Evolutionary conservation across 2,329 filamentous ascomycete genomes (phyloP).

Genomic region (Purpureocillium lavendulum): DNA sequence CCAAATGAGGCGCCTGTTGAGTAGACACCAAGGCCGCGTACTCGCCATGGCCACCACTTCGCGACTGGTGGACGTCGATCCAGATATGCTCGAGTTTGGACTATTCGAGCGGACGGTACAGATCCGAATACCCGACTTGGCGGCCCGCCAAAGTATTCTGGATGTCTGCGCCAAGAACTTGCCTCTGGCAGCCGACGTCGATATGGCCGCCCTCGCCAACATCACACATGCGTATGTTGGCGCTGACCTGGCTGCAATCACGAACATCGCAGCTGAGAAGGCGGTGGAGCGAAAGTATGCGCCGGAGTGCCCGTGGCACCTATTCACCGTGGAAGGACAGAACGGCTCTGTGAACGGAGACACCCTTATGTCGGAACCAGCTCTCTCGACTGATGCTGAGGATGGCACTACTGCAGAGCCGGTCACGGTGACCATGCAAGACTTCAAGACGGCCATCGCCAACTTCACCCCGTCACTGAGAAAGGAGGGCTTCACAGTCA

Average conservation of each 20-base stretch:
- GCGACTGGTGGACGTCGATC: slow-evolving; percentile 76
- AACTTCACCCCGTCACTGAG: slow-evolving; percentile 55
- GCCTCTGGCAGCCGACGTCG: slow-evolving; percentile 57
- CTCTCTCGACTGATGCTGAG: too few relatives aligned
- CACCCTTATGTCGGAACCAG: too few relatives aligned
- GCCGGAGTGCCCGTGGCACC: slow-evolving; percentile 15
- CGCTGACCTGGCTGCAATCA: slow-evolving; percentile 69
- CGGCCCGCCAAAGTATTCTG: slow-evolving; percentile 70
- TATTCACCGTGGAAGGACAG: too few relatives aligned
- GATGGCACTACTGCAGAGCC: too few relatives aligned
- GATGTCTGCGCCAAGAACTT: slow-evolving; percentile 61
- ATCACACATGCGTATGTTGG: slow-evolving; percentile 89
- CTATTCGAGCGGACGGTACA: slow-evolving; percentile 80
- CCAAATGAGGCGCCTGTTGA: slow-evolving; percentile 74
- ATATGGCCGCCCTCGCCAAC: slow-evolving; percentile 68
- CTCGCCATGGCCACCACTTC: slow-evolving; percentile 91
- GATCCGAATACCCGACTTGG: slow-evolving; percentile 76
- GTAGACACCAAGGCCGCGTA: slow-evolving; percentile 65
- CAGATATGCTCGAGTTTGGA: slow-evolving; percentile 63
- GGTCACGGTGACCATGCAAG: slow-evolving; percentile 19
- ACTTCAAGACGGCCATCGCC: slow-evolving; percentile 69
- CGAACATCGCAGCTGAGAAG: slow-evolving; percentile 33
- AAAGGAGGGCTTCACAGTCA: slow-evolving; percentile 88
- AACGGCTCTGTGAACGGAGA: too few relatives aligned
- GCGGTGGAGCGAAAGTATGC: slow-evolving; percentile 23